Base-by-base conservation (phyloP, 2,329 filamentous ascomycete genomes). In the Biscogniauxia mediterranea region DNA sequence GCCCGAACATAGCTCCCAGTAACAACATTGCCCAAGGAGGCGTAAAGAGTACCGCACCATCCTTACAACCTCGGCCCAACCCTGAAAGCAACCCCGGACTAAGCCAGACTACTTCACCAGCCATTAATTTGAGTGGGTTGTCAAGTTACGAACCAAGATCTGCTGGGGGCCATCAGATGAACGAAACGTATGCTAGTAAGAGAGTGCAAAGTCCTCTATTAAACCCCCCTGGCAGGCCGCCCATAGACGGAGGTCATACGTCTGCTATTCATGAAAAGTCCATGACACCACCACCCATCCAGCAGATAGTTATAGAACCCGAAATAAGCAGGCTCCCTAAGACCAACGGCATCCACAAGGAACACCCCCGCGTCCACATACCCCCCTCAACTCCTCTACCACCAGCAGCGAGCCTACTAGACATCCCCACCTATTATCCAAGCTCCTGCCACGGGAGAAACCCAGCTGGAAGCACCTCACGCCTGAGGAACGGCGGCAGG, bases 401-500 rank as follows among this genome's bases (percentile, higher is more conserved):
- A 32, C 28, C 7, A 32, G 28, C 28, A 32, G 11, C 7, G 28
- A 9, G 28, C 28, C 28, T 32, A 32, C 11, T 1, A 32, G 46
- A 13, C 5, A 3, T 17, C 46, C 5, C 50, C 53, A 13, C 54
- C 61, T 20, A 55, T 61, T 38, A 11, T 55, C 38, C 28, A 32
- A 8, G 28, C 28, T 9, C 28, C 28, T 32, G 7, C 28, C 7
- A 6, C 28, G 11, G 28, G 52, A 13, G 19, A 52, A 62, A 20
- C 57, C 21, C 54, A 38, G 20, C 20, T 61, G 58, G 66, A 66
- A 57, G 23, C 3, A 50, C 11, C 26, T 64, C 1, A 57, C 54
- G 9, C 60, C 56, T 3, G 59, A 64, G 20, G 54, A 62, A 52
- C 60, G 62, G 32, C 65, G 68, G 1, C 65, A 68, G 21, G 63